A percentile compares a stretch with the other conserved stretches of the same genome.
phyloP scores from a whole-genome alignment of 345 rosid species.

The Hibiscus mutabilis region DNA sequence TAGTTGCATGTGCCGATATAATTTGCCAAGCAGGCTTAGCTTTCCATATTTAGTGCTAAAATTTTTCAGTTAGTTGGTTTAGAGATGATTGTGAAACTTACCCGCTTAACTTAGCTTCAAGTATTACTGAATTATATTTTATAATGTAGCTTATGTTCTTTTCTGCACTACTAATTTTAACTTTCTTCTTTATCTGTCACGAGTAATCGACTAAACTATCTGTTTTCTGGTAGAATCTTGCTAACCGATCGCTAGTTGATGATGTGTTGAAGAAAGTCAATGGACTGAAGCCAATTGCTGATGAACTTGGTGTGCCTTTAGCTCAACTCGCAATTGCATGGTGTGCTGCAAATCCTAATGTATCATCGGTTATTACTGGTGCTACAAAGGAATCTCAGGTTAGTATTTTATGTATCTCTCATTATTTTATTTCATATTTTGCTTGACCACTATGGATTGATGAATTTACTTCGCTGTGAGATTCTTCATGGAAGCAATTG shows the following conservation, averaged over 20 bases:
- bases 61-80: not conserved
- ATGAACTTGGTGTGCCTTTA: conserved; percentile 89
- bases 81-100: not conserved
- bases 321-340: conserved; percentile 98
- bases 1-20: not conserved
- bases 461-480: not conserved
- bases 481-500: not conserved
- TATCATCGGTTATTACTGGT: conserved; percentile 92
- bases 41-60: not conserved
- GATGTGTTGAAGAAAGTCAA: conserved; percentile 88
- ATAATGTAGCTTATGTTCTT: not conserved
- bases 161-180: not conserved
- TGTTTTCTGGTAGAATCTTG: conserved; percentile 56
- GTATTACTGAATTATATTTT: not conserved
- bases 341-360: conserved; percentile 97
- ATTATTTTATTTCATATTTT: not conserved
- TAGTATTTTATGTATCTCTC: conserved; percentile 9
- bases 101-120: not conserved
- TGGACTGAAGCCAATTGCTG: conserved; percentile 93
- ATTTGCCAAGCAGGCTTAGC: not conserved
- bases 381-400: conserved; percentile 99
- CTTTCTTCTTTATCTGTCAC: not conserved
- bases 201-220: conserved; percentile 6
- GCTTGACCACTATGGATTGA: not conserved
- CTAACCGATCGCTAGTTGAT: conserved; percentile 81